Conservation (phyloP, 768 basidiomycete genomes). For the Multifurca ochricompacta region DNA sequence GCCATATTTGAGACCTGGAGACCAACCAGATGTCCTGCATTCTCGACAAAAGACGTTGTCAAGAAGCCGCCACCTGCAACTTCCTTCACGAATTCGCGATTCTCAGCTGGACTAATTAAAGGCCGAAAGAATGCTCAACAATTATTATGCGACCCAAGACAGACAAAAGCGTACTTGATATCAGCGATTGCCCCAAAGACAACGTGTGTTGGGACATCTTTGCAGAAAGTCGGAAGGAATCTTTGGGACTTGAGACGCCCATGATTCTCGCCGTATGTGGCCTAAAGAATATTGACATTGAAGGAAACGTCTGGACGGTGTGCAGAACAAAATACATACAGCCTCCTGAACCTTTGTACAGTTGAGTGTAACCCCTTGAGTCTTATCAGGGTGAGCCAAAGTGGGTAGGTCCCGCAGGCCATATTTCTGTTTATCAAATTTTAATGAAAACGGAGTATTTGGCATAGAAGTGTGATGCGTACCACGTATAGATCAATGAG, state of each 20-base stretch:
- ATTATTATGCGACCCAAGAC: background rate
- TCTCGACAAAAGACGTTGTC: conserved; percentile 10
- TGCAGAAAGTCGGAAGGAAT: conserved; percentile 16
- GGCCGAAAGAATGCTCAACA: background rate
- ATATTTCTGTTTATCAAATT: conserved; percentile 30
- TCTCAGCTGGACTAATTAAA: conserved; percentile 5
- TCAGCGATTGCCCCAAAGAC: conserved; percentile 15
- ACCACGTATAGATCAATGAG: conserved; percentile 39
- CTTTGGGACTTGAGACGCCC: background rate
- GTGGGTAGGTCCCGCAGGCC: conserved; percentile 39
- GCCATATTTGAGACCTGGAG: background rate
- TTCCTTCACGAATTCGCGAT: conserved; percentile 1
- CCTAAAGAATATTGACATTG: background rate
- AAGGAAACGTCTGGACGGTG: background rate
- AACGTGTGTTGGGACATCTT: conserved; percentile 14
- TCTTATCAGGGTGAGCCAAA: conserved; percentile 34
- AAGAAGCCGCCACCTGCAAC: conserved; percentile 1
- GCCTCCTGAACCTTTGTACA: conserved; percentile 41
- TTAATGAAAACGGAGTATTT: background rate
- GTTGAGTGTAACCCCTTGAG: conserved; percentile 40
- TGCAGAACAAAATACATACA: conserved; percentile 7
- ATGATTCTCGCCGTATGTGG: conserved; percentile 4
- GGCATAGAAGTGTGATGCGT: conserved; percentile 17
- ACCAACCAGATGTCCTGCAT: conserved; percentile 17
- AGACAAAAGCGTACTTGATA: conserved; percentile 4